Evolutionary conservation across 768 basidiomycete species (phyloP), one percentile per base, ranked within the genome.

Genomic region (Auricularia auricula-judae): DNA sequence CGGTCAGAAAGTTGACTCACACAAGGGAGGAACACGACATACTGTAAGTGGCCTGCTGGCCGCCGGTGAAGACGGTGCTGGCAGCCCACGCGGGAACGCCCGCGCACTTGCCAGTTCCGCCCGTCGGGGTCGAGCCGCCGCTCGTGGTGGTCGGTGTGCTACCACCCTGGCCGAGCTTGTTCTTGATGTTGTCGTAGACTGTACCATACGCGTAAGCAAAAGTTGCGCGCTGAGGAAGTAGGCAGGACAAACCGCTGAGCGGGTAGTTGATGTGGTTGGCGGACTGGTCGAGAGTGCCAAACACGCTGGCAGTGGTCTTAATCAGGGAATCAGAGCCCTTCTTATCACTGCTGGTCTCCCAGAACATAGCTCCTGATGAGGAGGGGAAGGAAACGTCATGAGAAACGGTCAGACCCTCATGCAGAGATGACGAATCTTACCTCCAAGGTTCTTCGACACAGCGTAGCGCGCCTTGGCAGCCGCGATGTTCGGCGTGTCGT

Each of bases 401-500:
- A 29, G 29, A 29, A 29, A 29, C 29, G 29, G 29, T 29, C 2
- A 29, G 29, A 29, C 29, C 29, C 29, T 29, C 29, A 29, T 62
- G 36, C 21, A 36, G 7, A 11, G 33, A 47, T 39, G 18, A 21
- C 21, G 12, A 54, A 16, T 47, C 60, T 36, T 56, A 67, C 66
- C 69, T 12, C 74, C 75, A 10, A 93, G 78, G 4, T 81, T 80
- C 12, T 84, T 80, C 3, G 79, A 72, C 51, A 76, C 76, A 66
- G 89, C 81, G 69, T 92, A 92, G 62, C 85, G 78, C 2, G 84
- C 82, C 74, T 93, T 93, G 68, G 80, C 68, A 61, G 73, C 78
- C 62, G 82, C 84, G 69, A 91, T 85, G 67, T 84, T 76, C 14
- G 88, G 88, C 0, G 83, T 85, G 71, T 93, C 91, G 73, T 91